A percentile compares a stretch with the other conserved stretches of the same genome.
Evolutionary conservation across 2,329 filamentous ascomycete genomes (phyloP).

Genomic region (Akanthomyces muscarius): DNA sequence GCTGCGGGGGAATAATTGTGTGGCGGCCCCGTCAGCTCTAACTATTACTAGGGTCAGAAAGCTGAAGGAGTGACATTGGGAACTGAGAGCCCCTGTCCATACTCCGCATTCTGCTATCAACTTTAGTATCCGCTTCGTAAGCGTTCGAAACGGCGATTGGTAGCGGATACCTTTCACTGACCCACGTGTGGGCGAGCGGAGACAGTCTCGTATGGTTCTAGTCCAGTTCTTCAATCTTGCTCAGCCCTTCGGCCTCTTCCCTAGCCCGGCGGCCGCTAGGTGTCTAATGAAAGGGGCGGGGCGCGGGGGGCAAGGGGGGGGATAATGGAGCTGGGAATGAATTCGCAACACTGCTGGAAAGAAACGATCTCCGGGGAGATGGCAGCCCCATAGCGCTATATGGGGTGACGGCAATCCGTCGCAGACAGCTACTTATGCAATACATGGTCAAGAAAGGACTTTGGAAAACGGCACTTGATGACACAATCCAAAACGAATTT

Average conservation of each 20-base stretch:
- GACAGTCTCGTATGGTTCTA: conserved; percentile 7
- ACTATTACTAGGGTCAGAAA: neutral
- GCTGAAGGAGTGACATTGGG: neutral
- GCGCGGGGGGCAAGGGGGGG: too few relatives aligned
- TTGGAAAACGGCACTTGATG: neutral
- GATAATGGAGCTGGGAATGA: neutral
- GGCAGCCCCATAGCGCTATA: too few relatives aligned
- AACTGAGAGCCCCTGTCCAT: neutral
- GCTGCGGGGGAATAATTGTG: neutral
- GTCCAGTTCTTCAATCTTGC: neutral
- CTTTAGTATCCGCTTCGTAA: neutral
- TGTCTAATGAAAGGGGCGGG: too few relatives aligned
- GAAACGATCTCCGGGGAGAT: neutral
- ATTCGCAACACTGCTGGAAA: neutral
- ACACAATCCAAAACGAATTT: neutral
- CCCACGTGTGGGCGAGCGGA: neutral
- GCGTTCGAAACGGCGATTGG: neutral
- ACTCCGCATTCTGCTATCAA: neutral
- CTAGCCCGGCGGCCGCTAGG: neutral
- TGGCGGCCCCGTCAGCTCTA: neutral
- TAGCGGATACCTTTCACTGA: neutral
- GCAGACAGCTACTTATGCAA: too few relatives aligned
- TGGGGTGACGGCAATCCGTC: too few relatives aligned
- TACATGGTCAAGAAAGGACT: too few relatives aligned
- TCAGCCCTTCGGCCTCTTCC: neutral